Percentiles rank a stretch among this genome's conserved stretches.
Conservation (phyloP, 495 filamentous ascomycete species). For the Neurospora sp. region DNA sequence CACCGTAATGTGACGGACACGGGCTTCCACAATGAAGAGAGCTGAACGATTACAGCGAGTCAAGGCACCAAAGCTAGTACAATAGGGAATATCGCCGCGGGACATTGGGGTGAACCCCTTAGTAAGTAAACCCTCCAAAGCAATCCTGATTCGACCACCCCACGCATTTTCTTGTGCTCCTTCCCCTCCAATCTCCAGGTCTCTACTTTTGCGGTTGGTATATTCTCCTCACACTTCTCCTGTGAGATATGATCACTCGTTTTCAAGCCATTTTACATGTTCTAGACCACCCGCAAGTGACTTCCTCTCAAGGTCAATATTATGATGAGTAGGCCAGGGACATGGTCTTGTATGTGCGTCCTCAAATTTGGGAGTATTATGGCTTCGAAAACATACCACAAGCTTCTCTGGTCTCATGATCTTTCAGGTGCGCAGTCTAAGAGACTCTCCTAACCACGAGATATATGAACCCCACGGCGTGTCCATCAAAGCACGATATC, state of each 20-base stretch:
- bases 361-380: background rate
- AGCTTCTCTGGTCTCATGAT: background rate
- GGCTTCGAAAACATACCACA: background rate
- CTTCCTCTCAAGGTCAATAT: background rate
- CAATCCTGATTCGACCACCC: background rate
- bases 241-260: background rate
- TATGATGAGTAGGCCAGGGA: background rate
- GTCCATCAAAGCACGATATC: background rate
- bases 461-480: background rate
- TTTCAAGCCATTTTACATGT: background rate
- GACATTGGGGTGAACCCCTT: background rate
- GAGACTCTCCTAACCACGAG: background rate
- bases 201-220: background rate
- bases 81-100: background rate
- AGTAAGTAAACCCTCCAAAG: background rate
- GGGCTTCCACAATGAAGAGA: background rate
- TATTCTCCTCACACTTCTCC: background rate
- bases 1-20: background rate
- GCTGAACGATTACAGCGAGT: background rate
- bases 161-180: background rate
- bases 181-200: background rate
- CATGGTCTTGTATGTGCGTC: background rate
- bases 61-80: no score
- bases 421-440: background rate
- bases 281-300: background rate